Base-by-base conservation (phyloP, 108 stramenopile genomes). In the Cylindrotheca closterium region DNA sequence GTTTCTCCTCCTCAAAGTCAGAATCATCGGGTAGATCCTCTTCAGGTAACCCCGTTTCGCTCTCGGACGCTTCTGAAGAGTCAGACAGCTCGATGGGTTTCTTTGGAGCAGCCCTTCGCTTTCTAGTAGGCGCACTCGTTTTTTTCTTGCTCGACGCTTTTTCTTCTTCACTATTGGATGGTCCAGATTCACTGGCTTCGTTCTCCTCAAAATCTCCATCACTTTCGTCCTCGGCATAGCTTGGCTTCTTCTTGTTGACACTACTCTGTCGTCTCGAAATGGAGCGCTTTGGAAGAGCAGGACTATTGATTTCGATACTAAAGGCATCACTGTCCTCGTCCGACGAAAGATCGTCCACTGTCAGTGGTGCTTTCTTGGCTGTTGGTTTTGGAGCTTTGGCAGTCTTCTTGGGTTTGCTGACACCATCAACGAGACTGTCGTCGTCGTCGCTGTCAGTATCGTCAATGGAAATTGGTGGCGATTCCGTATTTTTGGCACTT, bases 391-490 rank as follows among this genome's bases (percentile, higher is more conserved):
- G 5, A 19, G n/a, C 5, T 51, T 5, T 15, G 15, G 1, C 4
- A 3, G 4, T 48, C 33, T 48, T 46, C 29, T 48, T 26, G 8
- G n/a, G 10, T 26, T n/a, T 26, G 30, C 51, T 52, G 51, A 2
- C 21, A 34, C 42, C 31, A 18, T 10, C 63, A 21, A 49, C 51
- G n/a, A 61, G 53, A 15, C 47, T 47, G 17, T 53, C 34, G 21
- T 55, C 50, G 22, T 74, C 73, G 29, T 45, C 68, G 45, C 50
- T 57, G 30, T 63, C 68, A 32, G 25, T 56, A 17, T 28, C 30
- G 28, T 50, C 28, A 12, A 63, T 24, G 48, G 18, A 4, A 19
- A 25, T 51, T 31, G 58, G 28, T 19, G 18, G 23, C 23, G 45
- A 5, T 15, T 15, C 15, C 37, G 30, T 55, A 4, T 59, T 53